These are phyloP conservation scores for Xylariaceae sp. DNA, from an alignment of 2,329 filamentous ascomycete species.

Conservation along the genomic window DNA sequence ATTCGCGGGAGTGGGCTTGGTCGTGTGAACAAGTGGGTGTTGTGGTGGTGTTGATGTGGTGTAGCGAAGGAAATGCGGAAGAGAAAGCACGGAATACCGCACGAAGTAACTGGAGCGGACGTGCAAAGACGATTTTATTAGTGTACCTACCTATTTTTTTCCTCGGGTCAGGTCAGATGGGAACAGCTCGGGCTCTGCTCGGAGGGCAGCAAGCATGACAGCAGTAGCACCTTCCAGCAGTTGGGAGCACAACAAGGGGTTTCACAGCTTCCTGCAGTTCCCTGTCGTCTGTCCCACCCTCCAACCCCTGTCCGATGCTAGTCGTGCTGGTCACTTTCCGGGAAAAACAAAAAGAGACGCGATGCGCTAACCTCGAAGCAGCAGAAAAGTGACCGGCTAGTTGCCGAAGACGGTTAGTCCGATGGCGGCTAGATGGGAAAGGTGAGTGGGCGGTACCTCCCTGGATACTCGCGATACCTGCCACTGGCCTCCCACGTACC, in stretches of 20 bases:
- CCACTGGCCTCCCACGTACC: too few species aligned
- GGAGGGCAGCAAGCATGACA: neutral
- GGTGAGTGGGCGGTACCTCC: too few species aligned
- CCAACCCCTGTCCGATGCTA: too few species aligned
- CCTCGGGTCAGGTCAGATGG: constrained; percentile 2
- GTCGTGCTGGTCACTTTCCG: too few species aligned
- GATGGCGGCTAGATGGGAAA: too few species aligned
- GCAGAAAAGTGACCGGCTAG: too few species aligned
- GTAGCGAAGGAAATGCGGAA: neutral
- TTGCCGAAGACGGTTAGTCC: too few species aligned
- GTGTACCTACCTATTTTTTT: neutral
- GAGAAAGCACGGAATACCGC: too few species aligned
- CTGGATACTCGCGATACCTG: too few species aligned
- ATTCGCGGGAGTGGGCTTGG: constrained; percentile 1
- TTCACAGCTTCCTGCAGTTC: neutral
- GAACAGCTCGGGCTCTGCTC: constrained; percentile 9
- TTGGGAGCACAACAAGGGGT: neutral
- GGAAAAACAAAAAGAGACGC: too few species aligned
- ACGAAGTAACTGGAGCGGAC: neutral
- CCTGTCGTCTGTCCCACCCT: neutral
- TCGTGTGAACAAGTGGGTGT: constrained; percentile 1
- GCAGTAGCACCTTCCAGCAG: constrained; percentile 4
- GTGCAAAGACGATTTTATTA: constrained; percentile 5
- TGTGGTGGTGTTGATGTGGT: neutral
- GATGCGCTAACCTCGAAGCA: too few species aligned